Base-by-base conservation (phyloP, 805 yeast genomes). In the Candida manassasensis region DNA sequence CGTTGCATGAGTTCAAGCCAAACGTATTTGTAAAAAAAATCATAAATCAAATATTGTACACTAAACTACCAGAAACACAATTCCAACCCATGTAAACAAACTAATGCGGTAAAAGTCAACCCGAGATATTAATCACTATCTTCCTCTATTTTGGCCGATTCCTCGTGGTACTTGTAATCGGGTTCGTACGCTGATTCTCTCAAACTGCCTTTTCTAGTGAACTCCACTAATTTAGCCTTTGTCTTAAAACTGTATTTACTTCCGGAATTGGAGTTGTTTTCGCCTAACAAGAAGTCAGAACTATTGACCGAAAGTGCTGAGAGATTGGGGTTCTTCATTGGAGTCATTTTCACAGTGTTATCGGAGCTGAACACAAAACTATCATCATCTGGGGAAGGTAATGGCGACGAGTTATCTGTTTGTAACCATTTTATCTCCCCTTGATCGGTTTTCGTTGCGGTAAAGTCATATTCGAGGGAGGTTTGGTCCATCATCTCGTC, bases 201-300 rank as follows among this genome's bases (percentile, higher is more conserved):
- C 39, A 67, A 52, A 39, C 71, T 60, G 7, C 67, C 67, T 43
- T 63, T 63, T 43, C 74, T 53, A 4, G 73, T 68, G 40, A 71
- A 70, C 32, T 71, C 69, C 27, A 71, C 74, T 36, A 71, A 53
- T 47, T 71, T 70, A 9, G 73, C 72, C 29, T 55, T 55, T 24
- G 18, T 12, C 14, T 27, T 19, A 26, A n/a, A 18, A 24, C 21
- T 32, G 11, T 8, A 6, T 8, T 15, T 26, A 19, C 16, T 21
- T 12, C 21, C 27, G 28, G 30, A 3, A 19, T 10, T 17, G 10
- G 32, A 10, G 19, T 19, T 25, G 19, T 31, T 18, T 9, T 36
- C 17, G 21, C 42, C 35, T 7, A 36, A 25, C 19, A 35, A 29
- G n/a, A 39, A 35, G 36, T 39, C 43, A 5, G 51, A 36, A 13